A percentile compares a stretch with the other conserved stretches of the same genome.
phyloP scores from a whole-genome alignment of 2,329 filamentous ascomycete species.

The Knoxdaviesia proteae region DNA sequence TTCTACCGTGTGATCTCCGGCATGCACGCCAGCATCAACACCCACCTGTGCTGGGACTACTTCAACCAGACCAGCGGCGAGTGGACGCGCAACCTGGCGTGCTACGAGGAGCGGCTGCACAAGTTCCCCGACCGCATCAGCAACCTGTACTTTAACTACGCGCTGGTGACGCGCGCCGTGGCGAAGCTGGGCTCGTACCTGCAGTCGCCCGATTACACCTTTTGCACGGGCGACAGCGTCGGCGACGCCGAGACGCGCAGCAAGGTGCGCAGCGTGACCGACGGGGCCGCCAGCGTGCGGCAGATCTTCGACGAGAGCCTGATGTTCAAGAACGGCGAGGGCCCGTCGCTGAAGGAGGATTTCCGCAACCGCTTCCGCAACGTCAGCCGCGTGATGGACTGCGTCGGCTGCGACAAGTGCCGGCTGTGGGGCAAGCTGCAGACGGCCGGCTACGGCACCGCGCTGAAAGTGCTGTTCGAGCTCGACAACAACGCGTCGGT shows the following conservation, averaged over 20 bases:
- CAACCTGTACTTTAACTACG: slow-evolving; percentile 98
- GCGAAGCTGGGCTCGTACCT: slow-evolving; percentile 76
- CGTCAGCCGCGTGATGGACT: slow-evolving; percentile 93
- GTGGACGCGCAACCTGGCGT: slow-evolving; percentile 79
- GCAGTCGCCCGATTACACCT: slow-evolving; percentile 50
- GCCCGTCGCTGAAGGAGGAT: slow-evolving; percentile 74
- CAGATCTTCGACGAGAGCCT: slow-evolving; percentile 85
- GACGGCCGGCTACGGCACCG: slow-evolving; percentile 83
- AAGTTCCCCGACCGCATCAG: slow-evolving; percentile 74
- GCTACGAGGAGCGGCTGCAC: slow-evolving; percentile 76
- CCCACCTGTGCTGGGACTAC: slow-evolving; percentile 90
- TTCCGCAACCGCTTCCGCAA: slow-evolving; percentile 96
- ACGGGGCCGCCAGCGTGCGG: slow-evolving; percentile 45
- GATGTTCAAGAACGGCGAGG: slow-evolving; percentile 73
- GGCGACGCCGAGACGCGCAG: slow-evolving; percentile 64
- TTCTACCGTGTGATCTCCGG: slow-evolving; percentile 91
- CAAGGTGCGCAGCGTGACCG: slow-evolving; percentile 60
- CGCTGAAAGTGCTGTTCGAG: slow-evolving; percentile 89
- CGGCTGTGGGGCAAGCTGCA: slow-evolving; percentile 95
- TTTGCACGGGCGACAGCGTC: slow-evolving; percentile 66
- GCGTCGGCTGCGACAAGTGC: slow-evolving; percentile 96
- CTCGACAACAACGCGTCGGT: slow-evolving; percentile 49
- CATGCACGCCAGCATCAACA: slow-evolving; percentile 95
- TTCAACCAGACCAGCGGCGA: slow-evolving; percentile 84
- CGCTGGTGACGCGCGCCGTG: slow-evolving; percentile 75